These are phyloP conservation scores for Annulohypoxylon moriforme DNA, from an alignment of 495 filamentous ascomycete genomes.

Conservation along the genomic window DNA sequence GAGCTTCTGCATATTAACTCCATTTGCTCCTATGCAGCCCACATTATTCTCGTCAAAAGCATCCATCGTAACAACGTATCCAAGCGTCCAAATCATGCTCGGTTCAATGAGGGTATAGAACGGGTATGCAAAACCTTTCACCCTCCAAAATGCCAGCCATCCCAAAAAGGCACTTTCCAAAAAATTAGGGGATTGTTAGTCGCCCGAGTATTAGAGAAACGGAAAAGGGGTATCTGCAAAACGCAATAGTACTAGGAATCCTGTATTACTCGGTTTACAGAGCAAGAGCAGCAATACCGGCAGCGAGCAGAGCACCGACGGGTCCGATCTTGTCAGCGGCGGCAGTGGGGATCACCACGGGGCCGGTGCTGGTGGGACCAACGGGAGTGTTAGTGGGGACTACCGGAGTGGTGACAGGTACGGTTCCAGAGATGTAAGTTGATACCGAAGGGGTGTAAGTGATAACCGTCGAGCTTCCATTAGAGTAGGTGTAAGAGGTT, in stretches of 20 bases:
- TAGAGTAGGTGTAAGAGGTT: conserved; percentile 31
- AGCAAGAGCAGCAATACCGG: conserved; percentile 47
- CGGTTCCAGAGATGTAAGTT: conserved; percentile 33
- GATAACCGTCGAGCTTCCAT: conserved; percentile 33
- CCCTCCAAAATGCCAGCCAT: conserved; percentile 25
- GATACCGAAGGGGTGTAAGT: conserved; percentile 41
- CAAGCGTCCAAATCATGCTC: conserved; percentile 24
- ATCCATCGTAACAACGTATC: conserved; percentile 31
- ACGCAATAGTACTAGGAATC: conserved; percentile 23
- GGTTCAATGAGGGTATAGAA: conserved; percentile 46
- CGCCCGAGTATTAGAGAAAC: conserved; percentile 19
- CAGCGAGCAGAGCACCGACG: conserved; percentile 47
- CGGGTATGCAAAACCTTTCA: conserved; percentile 23
- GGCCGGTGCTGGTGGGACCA: conserved; percentile 26
- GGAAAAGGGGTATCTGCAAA: conserved; percentile 43
- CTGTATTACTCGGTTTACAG: conserved; percentile 43
- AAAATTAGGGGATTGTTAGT: conserved; percentile 25
- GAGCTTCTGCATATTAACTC: conserved; percentile 36
- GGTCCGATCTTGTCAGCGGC: conserved; percentile 48
- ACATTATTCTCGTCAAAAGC: conserved; percentile 37
- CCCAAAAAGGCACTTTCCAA: conserved; percentile 13
- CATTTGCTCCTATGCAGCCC: conserved; percentile 28
- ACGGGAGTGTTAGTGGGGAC: conserved; percentile 37
- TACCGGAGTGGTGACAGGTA: conserved; percentile 28
- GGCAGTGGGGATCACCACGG: conserved; percentile 42